Base-by-base conservation (phyloP, 352 stramenopile genomes). In the Phytophthora boehmeriae region DNA sequence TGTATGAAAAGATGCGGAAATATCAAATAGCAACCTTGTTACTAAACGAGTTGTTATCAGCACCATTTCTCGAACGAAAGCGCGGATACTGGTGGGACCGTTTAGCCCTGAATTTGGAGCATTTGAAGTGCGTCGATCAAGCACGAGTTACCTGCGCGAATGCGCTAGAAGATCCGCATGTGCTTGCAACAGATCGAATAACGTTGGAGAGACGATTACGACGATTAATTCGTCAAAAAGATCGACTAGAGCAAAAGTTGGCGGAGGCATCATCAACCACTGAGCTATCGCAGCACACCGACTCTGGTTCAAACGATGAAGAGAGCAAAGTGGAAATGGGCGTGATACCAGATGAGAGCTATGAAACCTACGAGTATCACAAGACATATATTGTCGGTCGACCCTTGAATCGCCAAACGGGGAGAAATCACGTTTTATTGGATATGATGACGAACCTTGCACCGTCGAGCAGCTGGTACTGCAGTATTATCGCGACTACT, bases 341-440 rank as follows among this genome's bases (percentile, higher is more conserved):
- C 9, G 22, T 30, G 11, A 20, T 51, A 14, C 16, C 25, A 36
- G 39, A 4, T 25, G 36, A 61, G 9, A 8, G 19, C 17, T 23
- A 23, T 1, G 4, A 11, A 16, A 34, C 56, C 10, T 87, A 85
- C 45, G 54, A 66, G 9, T 92, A 88, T 23, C 52, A 39, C 3
- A 54, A 78, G 34, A 68, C 73, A 8, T 72, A 79, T 36, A 90
- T 95, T 23, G 56, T 92, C 1, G 86, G 83, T 2, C 71, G 86
- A 39, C 86, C 86, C 17, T 63, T 93, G 14, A 95, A 93, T 67
- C 83, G 85, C 8, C 68, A 77, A 54, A 91, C 70, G 6, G 85
- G 83, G 76, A 91, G 42, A 95, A 95, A 36, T 96, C 86, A 14
- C 74, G 86, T 0, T 97, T 97, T 32, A 82, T 97, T 27, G 89